Evolutionary conservation across 2,329 filamentous ascomycete genomes (phyloP).

Genomic region (Leptodontidium sp.): DNA sequence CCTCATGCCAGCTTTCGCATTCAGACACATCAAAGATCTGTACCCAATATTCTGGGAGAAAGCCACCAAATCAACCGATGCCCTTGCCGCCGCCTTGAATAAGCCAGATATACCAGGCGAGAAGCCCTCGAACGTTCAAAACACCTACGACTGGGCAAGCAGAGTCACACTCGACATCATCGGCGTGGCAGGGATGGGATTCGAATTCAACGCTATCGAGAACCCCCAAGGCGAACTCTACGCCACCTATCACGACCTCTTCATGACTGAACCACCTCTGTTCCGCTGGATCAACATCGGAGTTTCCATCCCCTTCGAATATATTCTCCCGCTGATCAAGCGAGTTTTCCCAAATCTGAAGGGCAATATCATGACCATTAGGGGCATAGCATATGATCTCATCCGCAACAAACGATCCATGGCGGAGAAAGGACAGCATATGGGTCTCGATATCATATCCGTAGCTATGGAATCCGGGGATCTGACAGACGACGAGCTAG

Average conservation of each 20-base stretch:
- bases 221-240: slow-evolving; percentile 67
- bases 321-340: background rate
- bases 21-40: slow-evolving; percentile 82
- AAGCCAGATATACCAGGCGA: background rate
- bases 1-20: slow-evolving; percentile 84
- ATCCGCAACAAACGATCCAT: slow-evolving; percentile 73
- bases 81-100: background rate
- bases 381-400: slow-evolving; percentile 70
- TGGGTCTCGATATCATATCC: slow-evolving; percentile 77
- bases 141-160: slow-evolving; percentile 61
- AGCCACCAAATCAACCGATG: slow-evolving; percentile 1
- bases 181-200: slow-evolving; percentile 73
- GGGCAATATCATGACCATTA: slow-evolving; percentile 66
- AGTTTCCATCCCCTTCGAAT: slow-evolving; percentile 61
- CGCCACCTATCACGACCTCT: slow-evolving; percentile 62
- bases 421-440: slow-evolving; percentile 56
- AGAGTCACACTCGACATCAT: slow-evolving; percentile 79
- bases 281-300: slow-evolving; percentile 41
- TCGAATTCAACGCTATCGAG: slow-evolving; percentile 71
- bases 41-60: slow-evolving; percentile 81
- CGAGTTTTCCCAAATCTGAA: background rate
- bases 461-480: slow-evolving; percentile 78
- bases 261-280: slow-evolving; percentile 50
- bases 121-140: slow-evolving; percentile 1
- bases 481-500: slow-evolving; percentile 79